phyloP scores from a whole-genome alignment of 805 yeast species.

The Pichia membranifaciens region DNA sequence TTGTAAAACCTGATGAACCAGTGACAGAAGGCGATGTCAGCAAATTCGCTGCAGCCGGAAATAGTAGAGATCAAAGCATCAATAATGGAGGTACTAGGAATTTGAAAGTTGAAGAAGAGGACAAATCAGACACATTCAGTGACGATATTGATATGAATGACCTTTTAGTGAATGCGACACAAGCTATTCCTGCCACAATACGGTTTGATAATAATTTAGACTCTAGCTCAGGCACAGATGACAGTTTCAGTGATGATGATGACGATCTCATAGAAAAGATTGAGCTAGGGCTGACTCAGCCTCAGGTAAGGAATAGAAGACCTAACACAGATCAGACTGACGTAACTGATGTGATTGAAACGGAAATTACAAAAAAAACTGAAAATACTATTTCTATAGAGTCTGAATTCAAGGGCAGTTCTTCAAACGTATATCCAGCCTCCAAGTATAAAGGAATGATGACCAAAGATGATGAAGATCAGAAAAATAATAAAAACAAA shows the following conservation, averaged over 20 bases:
- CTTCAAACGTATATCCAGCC: slow-evolving; percentile 9
- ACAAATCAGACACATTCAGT: slow-evolving; percentile 20
- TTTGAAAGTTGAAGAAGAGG: neutral
- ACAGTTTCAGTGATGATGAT: slow-evolving; percentile 26
- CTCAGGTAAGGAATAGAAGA: neutral
- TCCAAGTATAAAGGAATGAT: slow-evolving; percentile 6
- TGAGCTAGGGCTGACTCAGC: slow-evolving; percentile 5
- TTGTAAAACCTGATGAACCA: neutral
- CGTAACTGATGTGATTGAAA: neutral
- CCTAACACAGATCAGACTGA: slow-evolving; percentile 11
- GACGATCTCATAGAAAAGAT: slow-evolving; percentile 19
- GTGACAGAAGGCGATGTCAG: slow-evolving; percentile 1
- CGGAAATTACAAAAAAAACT: neutral
- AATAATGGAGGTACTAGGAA: no score
- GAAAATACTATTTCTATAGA: slow-evolving; percentile 2
- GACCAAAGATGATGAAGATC: slow-evolving; percentile 2
- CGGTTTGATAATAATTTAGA: no score
- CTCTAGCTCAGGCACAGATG: slow-evolving; percentile 10
- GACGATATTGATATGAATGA: slow-evolving; percentile 30
- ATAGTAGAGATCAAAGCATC: no score
- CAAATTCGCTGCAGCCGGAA: no score
- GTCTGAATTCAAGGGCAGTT: slow-evolving; percentile 19
- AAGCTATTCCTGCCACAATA: neutral
- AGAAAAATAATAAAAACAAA: slow-evolving; percentile 2
- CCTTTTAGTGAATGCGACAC: slow-evolving; percentile 2